A percentile compares a stretch with the other conserved stretches of the same genome.
phyloP scores from a whole-genome alignment of 2,329 filamentous ascomycete species.

The Rutstroemia sp. region DNA sequence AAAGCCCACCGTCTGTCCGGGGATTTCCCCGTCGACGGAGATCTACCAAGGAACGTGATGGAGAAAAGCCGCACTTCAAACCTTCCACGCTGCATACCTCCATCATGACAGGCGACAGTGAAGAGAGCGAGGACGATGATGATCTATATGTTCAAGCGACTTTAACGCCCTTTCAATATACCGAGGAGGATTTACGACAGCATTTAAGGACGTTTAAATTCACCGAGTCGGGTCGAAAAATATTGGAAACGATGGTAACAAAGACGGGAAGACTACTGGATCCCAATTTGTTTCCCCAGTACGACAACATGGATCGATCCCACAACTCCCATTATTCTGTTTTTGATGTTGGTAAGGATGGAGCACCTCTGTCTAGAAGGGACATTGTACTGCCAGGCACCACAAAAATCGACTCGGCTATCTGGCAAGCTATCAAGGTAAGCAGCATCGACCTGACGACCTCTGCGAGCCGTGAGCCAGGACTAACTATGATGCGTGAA shows the following conservation, averaged over 20 bases:
- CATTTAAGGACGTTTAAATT: conserved; percentile 38
- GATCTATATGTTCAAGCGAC: conserved; percentile 34
- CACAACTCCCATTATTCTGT: conserved; percentile 25
- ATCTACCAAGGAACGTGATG: neutral
- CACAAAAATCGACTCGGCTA: conserved; percentile 20
- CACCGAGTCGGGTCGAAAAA: conserved; percentile 33
- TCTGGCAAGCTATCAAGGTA: conserved; percentile 22
- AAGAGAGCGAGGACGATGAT: conserved; percentile 32
- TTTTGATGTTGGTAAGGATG: conserved; percentile 23
- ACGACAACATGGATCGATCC: conserved; percentile 15
- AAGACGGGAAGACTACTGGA: conserved; percentile 15
- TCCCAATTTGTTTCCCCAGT: conserved; percentile 18
- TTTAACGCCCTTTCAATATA: conserved; percentile 33
- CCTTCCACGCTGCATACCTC: conserved; percentile 15
- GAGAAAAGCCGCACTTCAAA: neutral
- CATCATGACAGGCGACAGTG: conserved; percentile 28
- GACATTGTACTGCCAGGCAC: conserved; percentile 16
- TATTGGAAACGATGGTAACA: conserved; percentile 30
- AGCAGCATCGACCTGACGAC: neutral
- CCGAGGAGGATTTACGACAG: conserved; percentile 37
- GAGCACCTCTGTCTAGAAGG: conserved; percentile 19
- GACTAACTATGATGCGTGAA: conserved; percentile 7
- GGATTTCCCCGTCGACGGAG: conserved; percentile 2
- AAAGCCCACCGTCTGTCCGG: neutral
- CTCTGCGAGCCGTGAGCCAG: too few species aligned